phyloP scores from a whole-genome alignment of 306 rosid species.

The Pueraria montana region DNA sequence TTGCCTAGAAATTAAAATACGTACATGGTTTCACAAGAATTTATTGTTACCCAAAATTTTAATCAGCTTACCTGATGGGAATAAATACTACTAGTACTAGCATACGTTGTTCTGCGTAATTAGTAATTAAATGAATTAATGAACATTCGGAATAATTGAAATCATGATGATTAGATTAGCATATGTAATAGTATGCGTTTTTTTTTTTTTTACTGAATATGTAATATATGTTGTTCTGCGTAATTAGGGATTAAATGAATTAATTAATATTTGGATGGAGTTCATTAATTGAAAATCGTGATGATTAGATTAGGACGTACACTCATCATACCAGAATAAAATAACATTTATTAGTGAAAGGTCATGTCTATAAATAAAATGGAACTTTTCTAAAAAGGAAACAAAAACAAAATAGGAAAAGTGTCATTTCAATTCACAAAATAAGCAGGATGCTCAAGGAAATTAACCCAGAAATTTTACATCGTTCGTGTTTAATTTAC shows the following conservation, averaged over 20 bases:
- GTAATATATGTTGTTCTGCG: background rate
- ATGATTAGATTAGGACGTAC: background rate
- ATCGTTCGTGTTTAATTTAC: background rate
- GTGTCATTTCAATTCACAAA: background rate
- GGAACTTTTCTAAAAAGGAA: background rate
- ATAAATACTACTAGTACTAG: background rate
- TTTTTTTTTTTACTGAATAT: no score
- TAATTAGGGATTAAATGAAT: background rate
- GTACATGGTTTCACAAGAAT: background rate
- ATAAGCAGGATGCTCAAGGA: background rate
- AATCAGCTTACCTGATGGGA: background rate
- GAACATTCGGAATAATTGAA: background rate
- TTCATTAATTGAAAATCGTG: background rate
- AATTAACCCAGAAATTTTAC: background rate
- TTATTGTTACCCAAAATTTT: background rate
- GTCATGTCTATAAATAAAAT: background rate
- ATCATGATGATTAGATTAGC: background rate
- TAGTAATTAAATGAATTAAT: background rate
- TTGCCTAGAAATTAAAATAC: background rate
- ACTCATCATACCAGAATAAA: background rate
- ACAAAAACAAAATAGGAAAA: background rate
- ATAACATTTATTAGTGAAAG: background rate
- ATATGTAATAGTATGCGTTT: background rate
- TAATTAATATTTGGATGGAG: background rate
- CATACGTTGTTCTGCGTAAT: background rate